phyloP scores from a whole-genome alignment of 306 rosid genomes.

The Dryas drummondii region DNA sequence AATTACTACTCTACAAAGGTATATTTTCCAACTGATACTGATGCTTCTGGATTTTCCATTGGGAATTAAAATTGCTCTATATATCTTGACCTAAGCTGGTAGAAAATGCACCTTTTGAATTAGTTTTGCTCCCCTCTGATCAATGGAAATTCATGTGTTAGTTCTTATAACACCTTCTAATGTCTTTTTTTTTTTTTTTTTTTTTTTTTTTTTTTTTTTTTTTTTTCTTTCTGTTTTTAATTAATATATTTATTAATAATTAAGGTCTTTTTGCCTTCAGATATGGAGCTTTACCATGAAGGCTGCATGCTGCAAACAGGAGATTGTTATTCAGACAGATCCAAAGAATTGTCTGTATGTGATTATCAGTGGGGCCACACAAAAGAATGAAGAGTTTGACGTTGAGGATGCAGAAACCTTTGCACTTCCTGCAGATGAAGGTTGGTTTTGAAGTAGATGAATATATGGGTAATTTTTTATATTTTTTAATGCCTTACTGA shows the following conservation, averaged over 20 bases:
- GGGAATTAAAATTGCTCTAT: background rate
- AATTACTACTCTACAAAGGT: constrained; percentile 95
- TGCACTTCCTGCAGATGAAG: constrained; percentile 86
- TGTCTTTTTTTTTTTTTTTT: background rate
- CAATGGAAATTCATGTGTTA: background rate
- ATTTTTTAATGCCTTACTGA: background rate
- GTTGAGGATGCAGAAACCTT: constrained; percentile 87
- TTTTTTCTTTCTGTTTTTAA: background rate
- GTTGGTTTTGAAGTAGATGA: constrained; percentile 33
- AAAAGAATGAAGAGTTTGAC: constrained; percentile 72
- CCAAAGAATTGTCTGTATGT: constrained; percentile 81
- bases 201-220: background rate
- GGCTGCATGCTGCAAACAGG: constrained; percentile 84
- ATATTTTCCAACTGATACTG: background rate
- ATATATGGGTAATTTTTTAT: background rate
- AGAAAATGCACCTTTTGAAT: background rate
- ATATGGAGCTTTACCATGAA: constrained; percentile 96
- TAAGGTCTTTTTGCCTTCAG: constrained; percentile 40
- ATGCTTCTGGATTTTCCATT: background rate
- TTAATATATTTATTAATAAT: background rate
- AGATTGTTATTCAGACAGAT: constrained; percentile 87
- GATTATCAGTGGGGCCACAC: constrained; percentile 75
- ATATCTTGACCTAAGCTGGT: background rate
- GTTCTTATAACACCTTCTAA: background rate
- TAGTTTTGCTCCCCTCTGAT: constrained; percentile 2